Conservation (phyloP, 2,329 filamentous ascomycete genomes). For the Arthrocladium fulminans region DNA sequence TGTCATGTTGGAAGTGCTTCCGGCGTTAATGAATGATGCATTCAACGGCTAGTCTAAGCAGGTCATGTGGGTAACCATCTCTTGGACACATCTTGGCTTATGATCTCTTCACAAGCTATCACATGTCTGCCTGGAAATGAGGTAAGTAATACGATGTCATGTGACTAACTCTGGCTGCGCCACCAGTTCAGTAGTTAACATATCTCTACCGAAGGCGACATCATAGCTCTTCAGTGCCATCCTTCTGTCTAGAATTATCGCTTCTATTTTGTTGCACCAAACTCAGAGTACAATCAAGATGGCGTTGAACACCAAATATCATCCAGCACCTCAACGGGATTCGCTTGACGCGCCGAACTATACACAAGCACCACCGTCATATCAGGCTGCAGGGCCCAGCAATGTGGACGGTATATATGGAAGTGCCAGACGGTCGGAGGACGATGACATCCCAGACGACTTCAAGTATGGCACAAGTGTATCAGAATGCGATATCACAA, state of each 20-base stretch:
- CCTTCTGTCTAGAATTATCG: neutral
- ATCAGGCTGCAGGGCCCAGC: constrained; percentile 51
- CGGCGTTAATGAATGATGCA: no score
- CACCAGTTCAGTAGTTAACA: neutral
- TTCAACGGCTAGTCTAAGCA: no score
- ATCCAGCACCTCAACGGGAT: constrained; percentile 74
- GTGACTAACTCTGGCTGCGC: neutral
- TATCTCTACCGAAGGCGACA: neutral
- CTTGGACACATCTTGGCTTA: no score
- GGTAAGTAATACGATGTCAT: no score
- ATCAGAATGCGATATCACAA: constrained; percentile 86
- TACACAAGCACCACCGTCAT: constrained; percentile 74
- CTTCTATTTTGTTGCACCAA: neutral
- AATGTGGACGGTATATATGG: constrained; percentile 53
- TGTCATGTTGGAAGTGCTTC: no score
- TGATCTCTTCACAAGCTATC: no score
- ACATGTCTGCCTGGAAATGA: no score
- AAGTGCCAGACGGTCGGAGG: constrained; percentile 57
- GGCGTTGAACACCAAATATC: constrained; percentile 57
- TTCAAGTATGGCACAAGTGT: constrained; percentile 98
- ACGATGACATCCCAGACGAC: constrained; percentile 91
- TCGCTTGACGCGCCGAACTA: constrained; percentile 65
- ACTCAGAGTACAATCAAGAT: constrained; percentile 9
- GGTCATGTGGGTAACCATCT: no score
- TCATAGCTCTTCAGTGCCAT: neutral